Base-by-base conservation (phyloP, 805 yeast genomes). In the Candida vartiovaarae region DNA sequence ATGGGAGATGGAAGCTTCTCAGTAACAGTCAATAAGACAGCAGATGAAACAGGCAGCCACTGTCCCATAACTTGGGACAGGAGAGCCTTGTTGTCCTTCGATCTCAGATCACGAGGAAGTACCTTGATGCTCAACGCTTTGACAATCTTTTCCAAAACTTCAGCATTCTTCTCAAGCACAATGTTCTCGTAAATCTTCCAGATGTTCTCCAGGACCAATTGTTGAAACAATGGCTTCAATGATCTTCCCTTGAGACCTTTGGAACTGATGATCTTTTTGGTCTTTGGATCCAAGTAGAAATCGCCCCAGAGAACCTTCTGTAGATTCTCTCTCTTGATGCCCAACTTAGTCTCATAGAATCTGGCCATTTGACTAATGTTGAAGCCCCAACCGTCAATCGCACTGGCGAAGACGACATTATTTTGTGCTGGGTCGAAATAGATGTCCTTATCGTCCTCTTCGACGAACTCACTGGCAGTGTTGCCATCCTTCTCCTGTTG, bases 381-480 rank as follows among this genome's bases (percentile, higher is more conserved):
- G 63, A 93, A 93, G 1, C 98, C 99, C 98, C 99, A 93, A 9
- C 98, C 98, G 65, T 93, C 99, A 20, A 84, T 71, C 1, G 99
- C 99, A 28, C 81, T 73, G 1, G 95, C 91, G 68, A 91, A 91
- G 0, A 91, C 78, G 5, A 91, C 96, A 57, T 91, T 91, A 59
- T 88, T 88, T 51, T 78, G 75, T 40, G 83, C 85, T 0, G 99
- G 99, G 15, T 86, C 74, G 50, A 91, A 91, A 60, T 90, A 90
- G 26, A 90, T 65, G 54, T 82, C 95, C 32, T 81, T 76, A 60
- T 90, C 98, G 51, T 80, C 84, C 47, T 74, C 75, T 52, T 87
- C 96, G 24, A 82, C 73, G 56, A 71, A 85, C 43, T 81, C 83
- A 32, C 73, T 73, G 11, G 71, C 71, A 11, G 57, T 66, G 6